phyloP scores from a whole-genome alignment of 2,329 filamentous ascomycete species.

The Scopulariopsis brevicaulis region DNA sequence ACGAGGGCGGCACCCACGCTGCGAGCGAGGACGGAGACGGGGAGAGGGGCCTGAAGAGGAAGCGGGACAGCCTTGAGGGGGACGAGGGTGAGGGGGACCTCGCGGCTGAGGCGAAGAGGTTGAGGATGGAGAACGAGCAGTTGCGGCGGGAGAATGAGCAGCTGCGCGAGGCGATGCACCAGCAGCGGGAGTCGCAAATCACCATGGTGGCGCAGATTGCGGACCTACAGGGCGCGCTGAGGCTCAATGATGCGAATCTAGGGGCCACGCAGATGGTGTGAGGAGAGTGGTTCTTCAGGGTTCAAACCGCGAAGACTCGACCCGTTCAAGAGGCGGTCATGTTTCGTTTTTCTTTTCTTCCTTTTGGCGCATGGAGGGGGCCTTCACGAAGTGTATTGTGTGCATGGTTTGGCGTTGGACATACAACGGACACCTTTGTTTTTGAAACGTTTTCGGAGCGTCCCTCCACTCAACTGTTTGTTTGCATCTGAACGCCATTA shows the following conservation, averaged over 20 bases:
- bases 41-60: slow-evolving; percentile 36
- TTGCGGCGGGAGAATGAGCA: slow-evolving; percentile 55
- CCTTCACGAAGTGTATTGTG: too few species aligned
- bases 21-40: slow-evolving; percentile 36
- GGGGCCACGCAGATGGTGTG: not conserved
- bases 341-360: not conserved
- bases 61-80: slow-evolving; percentile 16
- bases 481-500: not conserved
- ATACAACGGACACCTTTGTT: too few species aligned
- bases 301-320: not conserved
- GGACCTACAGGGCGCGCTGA: slow-evolving; percentile 30
- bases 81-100: slow-evolving; percentile 1
- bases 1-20: slow-evolving; percentile 15
- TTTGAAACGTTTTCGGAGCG: not conserved
- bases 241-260: slow-evolving; percentile 11
- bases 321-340: too few species aligned
- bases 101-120: not conserved
- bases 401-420: too few species aligned
- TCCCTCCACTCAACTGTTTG: not conserved
- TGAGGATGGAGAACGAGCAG: not conserved
- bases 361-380: not conserved
- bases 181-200: slow-evolving; percentile 24
- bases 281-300: not conserved
- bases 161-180: slow-evolving; percentile 36
- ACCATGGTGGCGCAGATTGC: slow-evolving; percentile 37